Evolutionary conservation across 1,139 yeast genomes (phyloP).

Genomic region (Scheffersomyces cryptocercus): DNA sequence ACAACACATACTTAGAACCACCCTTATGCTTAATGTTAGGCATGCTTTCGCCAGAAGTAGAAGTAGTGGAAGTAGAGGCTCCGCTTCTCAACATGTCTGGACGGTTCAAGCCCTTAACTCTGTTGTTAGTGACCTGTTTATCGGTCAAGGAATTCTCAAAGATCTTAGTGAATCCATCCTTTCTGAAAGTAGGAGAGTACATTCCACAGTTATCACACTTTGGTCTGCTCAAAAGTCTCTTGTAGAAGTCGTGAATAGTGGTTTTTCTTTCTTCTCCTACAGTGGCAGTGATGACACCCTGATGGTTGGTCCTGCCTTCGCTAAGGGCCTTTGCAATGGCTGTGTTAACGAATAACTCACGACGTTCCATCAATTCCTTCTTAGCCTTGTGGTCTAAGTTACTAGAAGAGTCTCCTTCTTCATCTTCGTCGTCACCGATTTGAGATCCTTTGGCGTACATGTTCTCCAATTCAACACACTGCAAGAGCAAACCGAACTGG

Average conservation of each 20-base stretch:
- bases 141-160: slow-evolving; percentile 85
- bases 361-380: slow-evolving; percentile 52
- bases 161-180: slow-evolving; percentile 91
- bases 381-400: slow-evolving; percentile 40
- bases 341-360: slow-evolving; percentile 70
- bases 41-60: slow-evolving; percentile 24
- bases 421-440: slow-evolving; percentile 35
- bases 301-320: slow-evolving; percentile 67
- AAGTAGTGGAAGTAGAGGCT: slow-evolving; percentile 9
- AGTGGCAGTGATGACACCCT: slow-evolving; percentile 78
- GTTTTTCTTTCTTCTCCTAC: slow-evolving; percentile 85
- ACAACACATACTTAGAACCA: slow-evolving; percentile 81
- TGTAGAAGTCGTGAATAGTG: slow-evolving; percentile 74
- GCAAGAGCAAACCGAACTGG: slow-evolving; percentile 86
- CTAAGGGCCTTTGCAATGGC: slow-evolving; percentile 74
- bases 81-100: slow-evolving; percentile 61
- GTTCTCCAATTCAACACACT: slow-evolving; percentile 70
- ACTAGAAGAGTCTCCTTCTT: slow-evolving; percentile 20
- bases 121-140: slow-evolving; percentile 76
- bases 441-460: slow-evolving; percentile 41
- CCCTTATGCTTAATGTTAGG: slow-evolving; percentile 56
- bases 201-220: slow-evolving; percentile 95
- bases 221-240: slow-evolving; percentile 68
- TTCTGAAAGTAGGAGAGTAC: slow-evolving; percentile 91
- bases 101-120: slow-evolving; percentile 76